Conservation (phyloP, 257 asterid genomes). For the Capsicum baccatum region DNA sequence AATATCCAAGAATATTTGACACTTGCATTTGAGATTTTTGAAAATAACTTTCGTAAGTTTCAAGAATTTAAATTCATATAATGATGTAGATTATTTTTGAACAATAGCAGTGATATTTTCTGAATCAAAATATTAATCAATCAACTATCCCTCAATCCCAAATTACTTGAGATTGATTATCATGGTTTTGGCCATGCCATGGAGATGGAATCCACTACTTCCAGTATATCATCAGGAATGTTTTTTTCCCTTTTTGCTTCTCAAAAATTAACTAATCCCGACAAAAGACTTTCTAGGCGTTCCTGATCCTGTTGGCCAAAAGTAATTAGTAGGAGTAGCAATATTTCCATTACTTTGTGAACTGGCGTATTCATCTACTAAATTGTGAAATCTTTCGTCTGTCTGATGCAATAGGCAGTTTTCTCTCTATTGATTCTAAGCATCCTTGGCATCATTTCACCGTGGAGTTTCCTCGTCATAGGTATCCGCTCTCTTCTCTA, state of each 20-base stretch:
- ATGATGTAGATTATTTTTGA: background rate
- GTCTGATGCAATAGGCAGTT: constrained; percentile 60
- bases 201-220: constrained; percentile 22
- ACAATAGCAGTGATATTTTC: background rate
- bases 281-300: too few relatives aligned
- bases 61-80: background rate
- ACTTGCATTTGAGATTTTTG: background rate
- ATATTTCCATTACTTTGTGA: background rate
- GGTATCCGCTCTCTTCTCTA: constrained; percentile 46
- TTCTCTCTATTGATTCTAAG: constrained; percentile 64
- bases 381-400: constrained; percentile 5
- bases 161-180: background rate
- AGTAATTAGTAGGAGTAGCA: background rate
- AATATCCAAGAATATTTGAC: background rate
- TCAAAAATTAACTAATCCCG: too few relatives aligned
- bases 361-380: background rate
- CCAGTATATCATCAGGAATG: background rate
- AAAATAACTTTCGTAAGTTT: background rate
- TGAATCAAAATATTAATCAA: background rate
- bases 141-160: background rate
- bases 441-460: constrained; percentile 70
- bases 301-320: background rate
- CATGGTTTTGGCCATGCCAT: background rate
- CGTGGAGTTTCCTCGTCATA: constrained; percentile 52
- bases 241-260: too few relatives aligned